These are phyloP conservation scores for Mangifera indica DNA, from an alignment of 345 rosid genomes.

Conservation along the genomic window DNA sequence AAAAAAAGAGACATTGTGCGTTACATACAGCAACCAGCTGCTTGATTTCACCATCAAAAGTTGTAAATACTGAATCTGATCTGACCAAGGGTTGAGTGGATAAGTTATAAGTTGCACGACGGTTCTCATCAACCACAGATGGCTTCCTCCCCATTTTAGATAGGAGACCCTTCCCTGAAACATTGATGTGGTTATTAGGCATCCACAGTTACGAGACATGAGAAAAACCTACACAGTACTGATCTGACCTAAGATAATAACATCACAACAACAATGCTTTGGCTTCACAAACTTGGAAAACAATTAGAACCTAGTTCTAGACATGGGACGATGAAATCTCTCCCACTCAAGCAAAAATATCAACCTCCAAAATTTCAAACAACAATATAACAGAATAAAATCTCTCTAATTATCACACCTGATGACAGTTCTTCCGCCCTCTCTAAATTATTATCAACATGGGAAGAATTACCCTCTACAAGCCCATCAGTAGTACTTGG, in stretches of 20 bases:
- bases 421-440: conserved; percentile 69
- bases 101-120: conserved; percentile 56
- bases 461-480: conserved; percentile 46
- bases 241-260: background rate
- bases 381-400: background rate
- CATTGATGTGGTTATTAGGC: conserved; percentile 5
- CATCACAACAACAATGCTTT: background rate
- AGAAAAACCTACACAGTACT: background rate
- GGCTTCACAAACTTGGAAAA: no score
- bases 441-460: conserved; percentile 48
- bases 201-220: background rate
- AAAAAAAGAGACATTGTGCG: background rate
- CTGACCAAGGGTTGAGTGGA: conserved; percentile 42
- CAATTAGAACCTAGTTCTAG: background rate
- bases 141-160: conserved; percentile 57
- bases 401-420: conserved; percentile 37
- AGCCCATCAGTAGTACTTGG: conserved; percentile 40
- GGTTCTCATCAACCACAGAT: conserved; percentile 56
- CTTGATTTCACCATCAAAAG: conserved; percentile 76
- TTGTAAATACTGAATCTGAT: conserved; percentile 72
- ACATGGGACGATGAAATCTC: background rate
- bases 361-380: conserved; percentile 6
- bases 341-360: background rate
- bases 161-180: conserved; percentile 53
- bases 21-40: conserved; percentile 78